phyloP scores from a whole-genome alignment of 2,329 filamentous ascomycete species.

The Paecilomyces sp. region DNA sequence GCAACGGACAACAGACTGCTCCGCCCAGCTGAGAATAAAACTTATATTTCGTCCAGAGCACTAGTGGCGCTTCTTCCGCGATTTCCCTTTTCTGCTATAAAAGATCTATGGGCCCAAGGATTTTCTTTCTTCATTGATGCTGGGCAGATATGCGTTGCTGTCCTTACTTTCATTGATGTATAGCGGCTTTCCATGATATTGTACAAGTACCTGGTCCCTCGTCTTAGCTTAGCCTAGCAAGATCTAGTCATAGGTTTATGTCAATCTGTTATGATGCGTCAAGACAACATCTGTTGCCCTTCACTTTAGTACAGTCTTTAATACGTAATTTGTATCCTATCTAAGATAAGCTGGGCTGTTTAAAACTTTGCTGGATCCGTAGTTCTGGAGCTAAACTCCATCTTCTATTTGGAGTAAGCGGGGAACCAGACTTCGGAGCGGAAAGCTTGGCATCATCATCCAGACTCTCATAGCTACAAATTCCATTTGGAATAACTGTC shows the following conservation, averaged over 20 bases:
- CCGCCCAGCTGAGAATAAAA: conserved; percentile 17
- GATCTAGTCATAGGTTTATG: background rate
- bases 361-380: background rate
- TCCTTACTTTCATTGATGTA: background rate
- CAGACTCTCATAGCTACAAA: background rate
- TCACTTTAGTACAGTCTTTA: background rate
- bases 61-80: background rate
- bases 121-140: background rate
- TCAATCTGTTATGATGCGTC: background rate
- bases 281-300: background rate
- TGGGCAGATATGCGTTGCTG: background rate
- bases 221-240: background rate
- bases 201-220: background rate
- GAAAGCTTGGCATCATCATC: background rate
- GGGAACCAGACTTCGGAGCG: background rate
- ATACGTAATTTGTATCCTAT: no score
- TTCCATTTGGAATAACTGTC: background rate
- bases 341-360: background rate
- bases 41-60: background rate
- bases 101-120: background rate
- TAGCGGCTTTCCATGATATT: background rate
- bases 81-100: background rate
- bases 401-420: background rate
- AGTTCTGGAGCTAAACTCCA: background rate
- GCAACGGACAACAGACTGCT: conserved; percentile 20